These are phyloP conservation scores for Ambrosiella xylebori DNA, from an alignment of 2,329 filamentous ascomycete species.

Conservation along the genomic window DNA sequence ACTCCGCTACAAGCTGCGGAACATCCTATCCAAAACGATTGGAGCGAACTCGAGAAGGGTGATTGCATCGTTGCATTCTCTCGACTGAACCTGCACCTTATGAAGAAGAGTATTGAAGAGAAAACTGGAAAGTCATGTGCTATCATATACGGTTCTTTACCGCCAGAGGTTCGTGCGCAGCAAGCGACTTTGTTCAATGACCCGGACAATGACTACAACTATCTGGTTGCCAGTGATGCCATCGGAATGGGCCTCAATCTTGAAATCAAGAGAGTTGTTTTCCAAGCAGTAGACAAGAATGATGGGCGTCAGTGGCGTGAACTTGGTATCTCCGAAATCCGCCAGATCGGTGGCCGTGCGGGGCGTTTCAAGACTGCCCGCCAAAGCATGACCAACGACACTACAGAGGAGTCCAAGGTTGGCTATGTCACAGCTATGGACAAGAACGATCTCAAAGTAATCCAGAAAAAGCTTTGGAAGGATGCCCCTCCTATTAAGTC, in stretches of 20 bases:
- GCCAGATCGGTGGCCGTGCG: conserved; percentile 87
- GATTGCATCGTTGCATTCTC: conserved; percentile 84
- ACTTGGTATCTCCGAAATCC: conserved; percentile 61
- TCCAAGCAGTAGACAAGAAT: conserved; percentile 61
- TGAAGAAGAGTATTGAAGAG: conserved; percentile 64
- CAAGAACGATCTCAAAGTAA: conserved; percentile 42
- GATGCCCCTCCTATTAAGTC: conserved; percentile 49
- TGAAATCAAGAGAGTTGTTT: conserved; percentile 77
- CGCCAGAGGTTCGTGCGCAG: conserved; percentile 79
- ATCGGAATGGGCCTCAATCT: conserved; percentile 96
- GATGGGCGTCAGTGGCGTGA: conserved; percentile 39
- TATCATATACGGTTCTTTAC: conserved; percentile 80
- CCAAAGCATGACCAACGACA: conserved; percentile 25
- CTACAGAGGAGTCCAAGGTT: conserved; percentile 25
- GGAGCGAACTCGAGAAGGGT: conserved; percentile 60
- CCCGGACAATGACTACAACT: conserved; percentile 88
- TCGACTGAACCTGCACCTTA: conserved; percentile 58
- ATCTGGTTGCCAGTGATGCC: conserved; percentile 80
- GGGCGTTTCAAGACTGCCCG: conserved; percentile 66
- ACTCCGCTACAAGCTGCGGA: conserved; percentile 56
- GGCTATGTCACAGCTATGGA: conserved; percentile 72
- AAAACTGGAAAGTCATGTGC: conserved; percentile 65
- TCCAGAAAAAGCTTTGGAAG: conserved; percentile 44
- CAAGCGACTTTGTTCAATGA: conserved; percentile 92
- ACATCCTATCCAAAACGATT: conserved; percentile 43